phyloP scores from a whole-genome alignment of 164 flowering plant genomes.

The Kingdonia uniflora region DNA sequence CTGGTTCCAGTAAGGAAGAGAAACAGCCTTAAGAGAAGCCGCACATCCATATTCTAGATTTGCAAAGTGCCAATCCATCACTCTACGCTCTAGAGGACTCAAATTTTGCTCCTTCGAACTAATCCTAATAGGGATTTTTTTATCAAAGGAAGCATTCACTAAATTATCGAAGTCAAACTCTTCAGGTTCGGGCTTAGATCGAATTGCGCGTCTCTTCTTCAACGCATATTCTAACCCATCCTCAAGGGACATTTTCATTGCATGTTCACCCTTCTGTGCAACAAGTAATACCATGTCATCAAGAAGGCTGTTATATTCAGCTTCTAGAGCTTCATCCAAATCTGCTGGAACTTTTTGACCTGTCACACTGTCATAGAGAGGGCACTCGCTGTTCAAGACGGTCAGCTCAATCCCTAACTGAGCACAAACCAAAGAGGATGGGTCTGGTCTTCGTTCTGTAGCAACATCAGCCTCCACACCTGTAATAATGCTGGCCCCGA shows the following conservation, averaged over 20 bases:
- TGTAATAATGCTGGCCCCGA: slow-evolving; percentile 98
- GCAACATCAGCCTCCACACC: slow-evolving; percentile 98
- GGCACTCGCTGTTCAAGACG: slow-evolving; percentile 90
- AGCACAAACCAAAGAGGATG: slow-evolving; percentile 86
- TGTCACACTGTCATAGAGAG: slow-evolving; percentile 82
- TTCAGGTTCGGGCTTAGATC: slow-evolving; percentile 17
- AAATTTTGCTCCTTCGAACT: slow-evolving; percentile 35
- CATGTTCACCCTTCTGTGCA: slow-evolving; percentile 77
- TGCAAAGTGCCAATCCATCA: slow-evolving; percentile 99
- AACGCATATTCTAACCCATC: slow-evolving; percentile 95
- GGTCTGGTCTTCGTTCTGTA: slow-evolving; percentile 92
- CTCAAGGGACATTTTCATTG: slow-evolving; percentile 91
- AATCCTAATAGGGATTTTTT: slow-evolving; percentile 10
- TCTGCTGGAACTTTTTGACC: slow-evolving; percentile 83
- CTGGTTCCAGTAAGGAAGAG: slow-evolving; percentile 99
- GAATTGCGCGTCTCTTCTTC: slow-evolving; percentile 44
- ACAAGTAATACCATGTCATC: slow-evolving; percentile 91
- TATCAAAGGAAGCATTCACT: slow-evolving; percentile 13
- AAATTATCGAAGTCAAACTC: slow-evolving; percentile 13
- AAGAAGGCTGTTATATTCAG: slow-evolving; percentile 84
- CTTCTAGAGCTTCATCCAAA: slow-evolving; percentile 89
- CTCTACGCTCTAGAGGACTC: slow-evolving; percentile 91
- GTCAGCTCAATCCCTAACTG: slow-evolving; percentile 92
- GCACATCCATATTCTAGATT: slow-evolving; percentile 98
- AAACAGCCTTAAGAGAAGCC: slow-evolving; percentile 81